These are phyloP conservation scores for Trypethelium eluteriae DNA, from an alignment of 495 filamentous ascomycete species.

Conservation along the genomic window DNA sequence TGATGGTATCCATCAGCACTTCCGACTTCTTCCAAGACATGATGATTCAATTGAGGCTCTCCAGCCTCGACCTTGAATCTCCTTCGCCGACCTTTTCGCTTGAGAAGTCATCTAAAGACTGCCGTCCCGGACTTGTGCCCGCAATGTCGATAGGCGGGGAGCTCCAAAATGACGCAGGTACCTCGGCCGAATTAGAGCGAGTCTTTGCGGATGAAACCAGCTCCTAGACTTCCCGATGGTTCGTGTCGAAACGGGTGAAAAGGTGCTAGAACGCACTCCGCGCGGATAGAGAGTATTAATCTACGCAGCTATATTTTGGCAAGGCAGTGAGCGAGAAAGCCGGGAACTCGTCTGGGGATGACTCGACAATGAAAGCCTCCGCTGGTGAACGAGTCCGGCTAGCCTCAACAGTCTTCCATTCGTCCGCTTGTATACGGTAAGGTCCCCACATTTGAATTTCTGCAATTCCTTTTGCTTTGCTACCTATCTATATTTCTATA, in stretches of 20 bases:
- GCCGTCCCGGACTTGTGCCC: background rate
- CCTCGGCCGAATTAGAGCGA: background rate
- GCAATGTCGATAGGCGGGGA: background rate
- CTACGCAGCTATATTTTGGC: too few relatives aligned
- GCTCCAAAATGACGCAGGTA: slow-evolving; percentile 7
- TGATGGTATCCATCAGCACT: slow-evolving; percentile 94
- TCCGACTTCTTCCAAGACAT: slow-evolving; percentile 48
- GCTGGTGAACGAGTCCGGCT: background rate
- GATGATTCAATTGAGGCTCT: slow-evolving; percentile 9
- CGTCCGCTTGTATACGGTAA: background rate
- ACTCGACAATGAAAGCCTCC: too few relatives aligned
- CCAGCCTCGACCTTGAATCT: background rate
- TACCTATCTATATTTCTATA: too few relatives aligned
- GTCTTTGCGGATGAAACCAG: background rate
- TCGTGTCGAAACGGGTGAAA: background rate
- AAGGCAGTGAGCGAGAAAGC: too few relatives aligned
- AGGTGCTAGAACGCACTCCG: background rate
- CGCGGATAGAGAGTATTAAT: too few relatives aligned
- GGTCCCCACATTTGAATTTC: background rate
- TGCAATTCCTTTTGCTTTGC: background rate
- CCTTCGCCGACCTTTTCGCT: background rate
- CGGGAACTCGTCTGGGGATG: too few relatives aligned
- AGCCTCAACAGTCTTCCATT: background rate
- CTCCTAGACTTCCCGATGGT: background rate
- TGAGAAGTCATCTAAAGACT: background rate